Evolutionary conservation across 2,329 filamentous ascomycete species (phyloP), one percentile per base, ranked within the genome.

Genomic region (Exophiala calicioides): DNA sequence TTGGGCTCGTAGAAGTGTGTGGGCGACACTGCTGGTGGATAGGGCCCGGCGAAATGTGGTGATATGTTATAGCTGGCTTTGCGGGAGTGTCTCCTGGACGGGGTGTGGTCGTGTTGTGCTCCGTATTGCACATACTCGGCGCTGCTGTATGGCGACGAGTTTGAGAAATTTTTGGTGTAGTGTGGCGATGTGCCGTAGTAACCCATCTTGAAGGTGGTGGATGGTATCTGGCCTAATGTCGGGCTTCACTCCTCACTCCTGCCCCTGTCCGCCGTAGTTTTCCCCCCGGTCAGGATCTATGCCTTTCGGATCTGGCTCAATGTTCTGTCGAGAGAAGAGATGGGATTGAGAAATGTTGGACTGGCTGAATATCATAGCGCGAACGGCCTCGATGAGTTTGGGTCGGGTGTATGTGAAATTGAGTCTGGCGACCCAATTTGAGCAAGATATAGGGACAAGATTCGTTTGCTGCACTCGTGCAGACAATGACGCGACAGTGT

Each of bases 51-150:
- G 5, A 51, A 40, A 33, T 45, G 43, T 9, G 66, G 60, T 21
- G 70, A 68, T 49, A 68, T 70, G 50, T 65, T 67, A 63, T 77
- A 77, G 57, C 80, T 84, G 54, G 78, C 73, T 57, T 79, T 77
- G 61, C 80, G 76, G 23, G 70, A 65, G 64, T 83, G 79, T 53
- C 69, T 69, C 62, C 76, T 76, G 35, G 75, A 65, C 31, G 70
- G 70, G 44, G 62, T 66, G 50, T n/a, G n/a, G n/a, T 55, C 53
- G 40, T 58, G 52, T 38, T 56, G 51, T n/a, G 58, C 50, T 10
- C 50, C 48, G 39, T 60, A 59, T 19, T 60, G 53, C 6, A 60
- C 55, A 42, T 60, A 60, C 46, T 60, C 56, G 40, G 39, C 50
- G 44, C 46, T 56, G 30, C 46, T 50, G 44, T 59, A 54, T 20